A percentile compares a stretch with the other conserved stretches of the same genome.
phyloP scores from a whole-genome alignment of 441 rosid genomes.

The Metrosideros polymorpha region DNA sequence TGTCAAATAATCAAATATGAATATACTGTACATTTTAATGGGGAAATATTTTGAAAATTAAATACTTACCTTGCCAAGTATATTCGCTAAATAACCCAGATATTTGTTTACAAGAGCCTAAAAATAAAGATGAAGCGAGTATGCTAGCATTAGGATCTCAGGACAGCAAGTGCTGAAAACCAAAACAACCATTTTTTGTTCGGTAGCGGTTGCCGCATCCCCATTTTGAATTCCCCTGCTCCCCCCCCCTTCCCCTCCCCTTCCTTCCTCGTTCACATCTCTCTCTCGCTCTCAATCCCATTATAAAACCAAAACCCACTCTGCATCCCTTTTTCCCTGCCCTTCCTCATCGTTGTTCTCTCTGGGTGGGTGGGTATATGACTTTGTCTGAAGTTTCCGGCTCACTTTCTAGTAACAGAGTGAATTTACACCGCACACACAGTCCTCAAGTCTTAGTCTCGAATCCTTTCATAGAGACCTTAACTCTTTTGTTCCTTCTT shows the following conservation, averaged over 20 bases:
- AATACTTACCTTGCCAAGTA: background rate
- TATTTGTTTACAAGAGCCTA: background rate
- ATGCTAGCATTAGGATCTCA: background rate
- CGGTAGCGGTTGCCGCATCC: conserved; percentile 62
- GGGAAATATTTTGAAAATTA: background rate
- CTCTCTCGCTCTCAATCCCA: background rate
- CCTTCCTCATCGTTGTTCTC: background rate
- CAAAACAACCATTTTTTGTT: conserved; percentile 25
- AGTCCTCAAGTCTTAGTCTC: background rate
- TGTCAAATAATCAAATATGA: background rate
- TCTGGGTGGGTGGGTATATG: background rate
- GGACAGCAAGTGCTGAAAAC: conserved; percentile 6
- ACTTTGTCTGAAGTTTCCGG: background rate
- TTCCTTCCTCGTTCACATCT: background rate
- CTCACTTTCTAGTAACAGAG: background rate
- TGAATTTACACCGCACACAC: background rate
- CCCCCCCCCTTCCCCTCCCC: background rate
- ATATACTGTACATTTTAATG: background rate
- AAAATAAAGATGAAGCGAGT: background rate
- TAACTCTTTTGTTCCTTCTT: background rate
- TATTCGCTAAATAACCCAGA: background rate
- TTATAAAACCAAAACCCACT: conserved; percentile 3
- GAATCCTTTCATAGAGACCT: background rate
- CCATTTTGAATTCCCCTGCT: conserved; percentile 26
- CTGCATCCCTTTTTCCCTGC: background rate